Conservation (phyloP, 495 filamentous ascomycete species). For the Xylaria acuta region DNA sequence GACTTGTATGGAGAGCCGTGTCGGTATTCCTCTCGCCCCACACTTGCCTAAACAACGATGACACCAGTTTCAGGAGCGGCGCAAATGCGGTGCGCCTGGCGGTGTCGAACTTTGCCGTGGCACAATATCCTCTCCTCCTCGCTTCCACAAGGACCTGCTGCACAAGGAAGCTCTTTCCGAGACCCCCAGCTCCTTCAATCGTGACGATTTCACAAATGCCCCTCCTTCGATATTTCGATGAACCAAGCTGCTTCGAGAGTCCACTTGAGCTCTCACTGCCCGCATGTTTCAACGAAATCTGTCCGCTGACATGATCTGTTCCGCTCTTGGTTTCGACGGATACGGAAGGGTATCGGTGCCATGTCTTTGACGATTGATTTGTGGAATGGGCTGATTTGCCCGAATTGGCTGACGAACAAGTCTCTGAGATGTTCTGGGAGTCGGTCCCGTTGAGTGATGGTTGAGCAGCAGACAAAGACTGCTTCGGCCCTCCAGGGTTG, state of each 20-base stretch:
- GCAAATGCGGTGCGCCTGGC: conserved; percentile 82
- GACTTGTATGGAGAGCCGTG: conserved; percentile 77
- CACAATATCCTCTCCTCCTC: conserved; percentile 78
- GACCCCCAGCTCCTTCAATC: conserved; percentile 75
- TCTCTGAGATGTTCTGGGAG: conserved; percentile 42
- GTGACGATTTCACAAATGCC: conserved; percentile 79
- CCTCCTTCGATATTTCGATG: conserved; percentile 67
- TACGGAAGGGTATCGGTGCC: conserved; percentile 47
- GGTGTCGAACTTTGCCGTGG: conserved; percentile 84
- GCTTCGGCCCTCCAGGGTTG: conserved; percentile 55
- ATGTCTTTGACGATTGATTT: conserved; percentile 38
- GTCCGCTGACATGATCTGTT: conserved; percentile 43
- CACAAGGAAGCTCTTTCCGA: conserved; percentile 84
- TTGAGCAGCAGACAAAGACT: conserved; percentile 46
- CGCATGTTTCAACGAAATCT: conserved; percentile 38
- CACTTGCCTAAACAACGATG: conserved; percentile 85
- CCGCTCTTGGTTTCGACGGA: conserved; percentile 43
- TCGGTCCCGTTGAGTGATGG: conserved; percentile 40
- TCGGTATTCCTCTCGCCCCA: conserved; percentile 88
- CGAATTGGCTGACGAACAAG: conserved; percentile 45
- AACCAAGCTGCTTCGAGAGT: conserved; percentile 51
- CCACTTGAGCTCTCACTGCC: conserved; percentile 44
- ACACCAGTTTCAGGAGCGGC: conserved; percentile 77
- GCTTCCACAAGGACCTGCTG: conserved; percentile 78
- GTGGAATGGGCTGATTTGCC: conserved; percentile 42